Percentiles rank a stretch among this genome's conserved stretches.
Evolutionary conservation across 495 filamentous ascomycete genomes (phyloP).

Genomic region (Oidiodendron maius): DNA sequence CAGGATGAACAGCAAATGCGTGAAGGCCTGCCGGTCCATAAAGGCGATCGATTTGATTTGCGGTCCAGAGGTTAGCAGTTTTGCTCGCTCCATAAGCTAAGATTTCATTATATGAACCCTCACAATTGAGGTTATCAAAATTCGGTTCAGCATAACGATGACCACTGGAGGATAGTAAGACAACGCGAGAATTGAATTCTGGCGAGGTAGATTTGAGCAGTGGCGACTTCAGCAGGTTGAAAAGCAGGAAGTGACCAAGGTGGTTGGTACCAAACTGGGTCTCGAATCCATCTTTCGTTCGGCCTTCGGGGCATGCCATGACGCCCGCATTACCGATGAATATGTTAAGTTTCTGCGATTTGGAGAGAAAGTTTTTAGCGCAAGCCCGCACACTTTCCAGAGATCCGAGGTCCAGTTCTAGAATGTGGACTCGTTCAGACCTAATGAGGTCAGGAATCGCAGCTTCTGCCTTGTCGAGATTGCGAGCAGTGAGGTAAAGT

Average conservation of each 20-base stretch:
- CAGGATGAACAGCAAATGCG: constrained; percentile 7
- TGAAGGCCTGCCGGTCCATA: constrained; percentile 21
- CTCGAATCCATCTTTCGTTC: constrained; percentile 60
- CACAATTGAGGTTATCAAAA: constrained; percentile 35
- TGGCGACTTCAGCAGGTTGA: constrained; percentile 52
- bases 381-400: constrained; percentile 24
- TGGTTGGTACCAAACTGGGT: constrained; percentile 70
- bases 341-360: constrained; percentile 32
- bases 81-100: constrained; percentile 44
- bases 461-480: constrained; percentile 30
- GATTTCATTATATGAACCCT: constrained; percentile 26
- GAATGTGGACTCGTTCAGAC: constrained; percentile 8
- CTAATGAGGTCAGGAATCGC: constrained; percentile 26
- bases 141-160: constrained; percentile 33
- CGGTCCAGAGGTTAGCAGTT: constrained; percentile 43
- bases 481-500: constrained; percentile 36
- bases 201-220: constrained; percentile 44
- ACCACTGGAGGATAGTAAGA: constrained; percentile 30
- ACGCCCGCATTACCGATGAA: constrained; percentile 58
- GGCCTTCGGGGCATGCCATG: constrained; percentile 38
- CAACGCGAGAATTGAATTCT: constrained; percentile 27
- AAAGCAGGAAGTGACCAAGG: constrained; percentile 61
- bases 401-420: constrained; percentile 31
- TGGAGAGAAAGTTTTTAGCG: constrained; percentile 20
- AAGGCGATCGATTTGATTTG: constrained; percentile 35